phyloP scores from a whole-genome alignment of 768 basidiomycete species.

The Suillus tomentosus region DNA sequence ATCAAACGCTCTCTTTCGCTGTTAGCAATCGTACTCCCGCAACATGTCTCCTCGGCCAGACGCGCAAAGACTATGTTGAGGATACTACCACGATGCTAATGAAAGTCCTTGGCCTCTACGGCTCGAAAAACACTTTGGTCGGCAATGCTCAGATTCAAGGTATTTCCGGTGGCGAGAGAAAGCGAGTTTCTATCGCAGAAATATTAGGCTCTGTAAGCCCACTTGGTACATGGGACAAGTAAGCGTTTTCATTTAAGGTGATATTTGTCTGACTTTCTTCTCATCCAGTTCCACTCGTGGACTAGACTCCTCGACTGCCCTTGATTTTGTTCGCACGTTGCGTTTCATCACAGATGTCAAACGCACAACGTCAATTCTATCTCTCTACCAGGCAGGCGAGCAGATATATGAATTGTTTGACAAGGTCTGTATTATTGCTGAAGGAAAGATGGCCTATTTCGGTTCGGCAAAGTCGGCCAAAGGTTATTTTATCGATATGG shows the following conservation, averaged over 20 bases:
- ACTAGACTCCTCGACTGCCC: constrained; percentile 68
- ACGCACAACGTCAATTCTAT: constrained; percentile 63
- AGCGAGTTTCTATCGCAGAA: constrained; percentile 81
- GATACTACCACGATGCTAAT: constrained; percentile 46
- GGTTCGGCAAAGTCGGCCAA: constrained; percentile 55
- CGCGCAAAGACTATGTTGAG: constrained; percentile 34
- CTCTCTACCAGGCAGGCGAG: constrained; percentile 86
- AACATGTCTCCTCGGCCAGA: constrained; percentile 44
- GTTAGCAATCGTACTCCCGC: constrained; percentile 68
- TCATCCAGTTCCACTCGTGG: constrained; percentile 63
- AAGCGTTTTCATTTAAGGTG: background rate
- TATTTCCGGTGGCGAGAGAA: constrained; percentile 77
- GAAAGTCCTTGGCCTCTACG: constrained; percentile 76
- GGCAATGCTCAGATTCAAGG: constrained; percentile 84
- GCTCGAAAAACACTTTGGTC: constrained; percentile 70
- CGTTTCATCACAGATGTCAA: constrained; percentile 64
- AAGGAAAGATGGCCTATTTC: constrained; percentile 62
- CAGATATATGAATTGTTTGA: constrained; percentile 65
- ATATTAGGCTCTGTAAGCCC: constrained; percentile 38
- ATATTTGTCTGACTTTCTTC: background rate
- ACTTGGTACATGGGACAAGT: background rate
- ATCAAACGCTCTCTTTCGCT: constrained; percentile 72
- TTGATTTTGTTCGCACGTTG: constrained; percentile 71
- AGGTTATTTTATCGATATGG: constrained; percentile 60
- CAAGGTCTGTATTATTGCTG: constrained; percentile 67